Evolutionary conservation across 2,329 filamentous ascomycete species (phyloP).

Genomic region (Ophiostoma piceae): DNA sequence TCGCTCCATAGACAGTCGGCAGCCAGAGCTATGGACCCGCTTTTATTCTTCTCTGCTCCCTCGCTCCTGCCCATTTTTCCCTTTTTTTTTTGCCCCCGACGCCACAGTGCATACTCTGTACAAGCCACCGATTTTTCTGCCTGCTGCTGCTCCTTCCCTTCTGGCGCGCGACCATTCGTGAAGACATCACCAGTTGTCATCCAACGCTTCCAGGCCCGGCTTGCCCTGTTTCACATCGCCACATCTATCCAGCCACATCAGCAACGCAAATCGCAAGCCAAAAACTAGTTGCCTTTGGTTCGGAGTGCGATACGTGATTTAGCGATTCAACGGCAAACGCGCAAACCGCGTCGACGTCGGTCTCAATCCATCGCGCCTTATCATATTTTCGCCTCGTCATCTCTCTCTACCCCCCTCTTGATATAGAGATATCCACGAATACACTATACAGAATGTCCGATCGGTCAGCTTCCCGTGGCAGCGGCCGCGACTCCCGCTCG

Average conservation of each 20-base stretch:
- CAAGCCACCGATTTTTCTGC: slow-evolving; percentile 23
- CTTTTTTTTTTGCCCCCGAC: slow-evolving; percentile 4
- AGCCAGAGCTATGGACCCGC: slow-evolving; percentile 7
- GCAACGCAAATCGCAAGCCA: not conserved
- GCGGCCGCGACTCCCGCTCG: not conserved
- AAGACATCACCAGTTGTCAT: not conserved
- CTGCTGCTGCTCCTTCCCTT: slow-evolving; percentile 5
- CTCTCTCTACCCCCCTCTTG: not conserved
- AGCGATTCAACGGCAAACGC: slow-evolving; percentile 1
- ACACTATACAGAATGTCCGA: not conserved
- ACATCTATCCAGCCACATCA: not conserved
- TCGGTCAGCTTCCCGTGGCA: slow-evolving; percentile 9
- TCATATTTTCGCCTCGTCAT: not conserved
- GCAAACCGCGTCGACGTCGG: not conserved
- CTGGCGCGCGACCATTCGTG: not conserved
- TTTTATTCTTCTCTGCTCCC: slow-evolving; percentile 10
- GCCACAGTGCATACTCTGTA: slow-evolving; percentile 16
- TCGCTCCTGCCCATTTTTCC: slow-evolving; percentile 16
- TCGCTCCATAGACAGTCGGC: slow-evolving; percentile 5
- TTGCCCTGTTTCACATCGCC: not conserved
- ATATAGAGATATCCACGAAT: not conserved
- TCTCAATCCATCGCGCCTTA: not conserved
- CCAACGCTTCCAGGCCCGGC: not conserved
- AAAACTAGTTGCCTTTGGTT: not conserved
- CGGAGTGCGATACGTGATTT: not conserved